Evolutionary conservation across 306 rosid genomes (phyloP).

Genomic region (Trifolium dubium): DNA sequence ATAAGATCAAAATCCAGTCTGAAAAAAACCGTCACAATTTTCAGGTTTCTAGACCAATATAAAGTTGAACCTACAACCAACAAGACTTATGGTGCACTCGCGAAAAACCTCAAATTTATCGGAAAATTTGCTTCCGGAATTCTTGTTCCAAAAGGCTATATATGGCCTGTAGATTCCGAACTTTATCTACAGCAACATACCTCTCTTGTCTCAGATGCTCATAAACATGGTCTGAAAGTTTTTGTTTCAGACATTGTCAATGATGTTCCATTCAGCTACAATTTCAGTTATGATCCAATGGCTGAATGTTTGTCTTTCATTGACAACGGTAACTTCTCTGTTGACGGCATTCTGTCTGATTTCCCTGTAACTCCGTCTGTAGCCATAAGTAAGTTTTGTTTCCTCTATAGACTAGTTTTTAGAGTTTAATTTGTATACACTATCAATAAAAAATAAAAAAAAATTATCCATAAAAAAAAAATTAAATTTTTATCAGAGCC

Average conservation of each 20-base stretch:
- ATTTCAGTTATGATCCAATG: constrained; percentile 83
- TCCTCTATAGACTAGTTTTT: neutral
- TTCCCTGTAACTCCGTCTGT: constrained; percentile 76
- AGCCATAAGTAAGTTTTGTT: constrained; percentile 69
- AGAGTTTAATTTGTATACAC: neutral
- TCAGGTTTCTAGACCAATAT: constrained; percentile 56
- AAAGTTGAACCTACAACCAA: constrained; percentile 64
- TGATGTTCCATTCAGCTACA: constrained; percentile 65
- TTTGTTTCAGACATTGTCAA: constrained; percentile 67
- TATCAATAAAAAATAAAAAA: no score
- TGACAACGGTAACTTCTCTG: constrained; percentile 64
- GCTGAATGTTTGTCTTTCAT: constrained; percentile 66
- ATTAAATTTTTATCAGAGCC: no score
- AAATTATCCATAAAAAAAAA: no score
- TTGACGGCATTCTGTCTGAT: constrained; percentile 81
- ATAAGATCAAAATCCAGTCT: constrained; percentile 45
- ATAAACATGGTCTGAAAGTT: constrained; percentile 67
- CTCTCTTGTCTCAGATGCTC: constrained; percentile 81
- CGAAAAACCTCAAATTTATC: constrained; percentile 57
- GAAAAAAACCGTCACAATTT: constrained; percentile 54
- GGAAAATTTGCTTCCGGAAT: constrained; percentile 80
- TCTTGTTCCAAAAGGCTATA: constrained; percentile 72
- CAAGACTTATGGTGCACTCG: constrained; percentile 62
- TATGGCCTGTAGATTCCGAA: constrained; percentile 60
- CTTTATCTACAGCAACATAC: constrained; percentile 60